Evolutionary conservation across 352 stramenopile genomes (phyloP).

Genomic region (Pythium sp.): DNA sequence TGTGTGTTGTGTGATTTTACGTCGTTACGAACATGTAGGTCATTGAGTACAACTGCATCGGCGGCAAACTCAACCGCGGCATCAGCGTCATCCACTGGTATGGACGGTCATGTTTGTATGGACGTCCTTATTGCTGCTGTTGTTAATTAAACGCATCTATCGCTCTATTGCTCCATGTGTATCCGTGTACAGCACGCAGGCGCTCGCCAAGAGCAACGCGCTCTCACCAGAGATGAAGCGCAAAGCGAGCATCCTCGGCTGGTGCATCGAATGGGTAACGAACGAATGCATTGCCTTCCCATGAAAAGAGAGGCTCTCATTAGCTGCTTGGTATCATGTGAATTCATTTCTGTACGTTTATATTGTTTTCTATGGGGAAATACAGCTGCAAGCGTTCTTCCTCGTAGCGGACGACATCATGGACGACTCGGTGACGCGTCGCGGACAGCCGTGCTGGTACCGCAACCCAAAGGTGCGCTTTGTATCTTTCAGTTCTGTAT

Average conservation of each 20-base stretch:
- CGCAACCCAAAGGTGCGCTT: conserved; percentile 55
- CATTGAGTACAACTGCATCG: conserved; percentile 96
- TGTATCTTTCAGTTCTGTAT: neutral
- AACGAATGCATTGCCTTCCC: no score
- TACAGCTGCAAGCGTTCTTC: conserved; percentile 97
- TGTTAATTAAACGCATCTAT: neutral
- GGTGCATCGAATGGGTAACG: conserved; percentile 96
- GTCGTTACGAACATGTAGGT: conserved; percentile 28
- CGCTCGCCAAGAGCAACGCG: conserved; percentile 38
- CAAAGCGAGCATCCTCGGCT: conserved; percentile 94
- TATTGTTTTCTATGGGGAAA: neutral
- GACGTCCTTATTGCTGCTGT: neutral
- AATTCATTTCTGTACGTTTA: no score
- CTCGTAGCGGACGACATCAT: conserved; percentile 99
- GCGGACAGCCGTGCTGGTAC: conserved; percentile 98
- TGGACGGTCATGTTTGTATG: neutral
- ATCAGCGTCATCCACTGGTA: conserved; percentile 94
- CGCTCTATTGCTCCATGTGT: neutral
- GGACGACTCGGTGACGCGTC: conserved; percentile 94
- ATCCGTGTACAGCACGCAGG: conserved; percentile 44
- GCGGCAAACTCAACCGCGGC: conserved; percentile 98
- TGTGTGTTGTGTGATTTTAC: neutral
- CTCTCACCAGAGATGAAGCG: conserved; percentile 67
- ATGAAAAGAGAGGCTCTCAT: no score
- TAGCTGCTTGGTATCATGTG: no score